A percentile compares a stretch with the other conserved stretches of the same genome.
Evolutionary conservation across 2,329 filamentous ascomycete genomes (phyloP).

Genomic region (Fusarium sp.): DNA sequence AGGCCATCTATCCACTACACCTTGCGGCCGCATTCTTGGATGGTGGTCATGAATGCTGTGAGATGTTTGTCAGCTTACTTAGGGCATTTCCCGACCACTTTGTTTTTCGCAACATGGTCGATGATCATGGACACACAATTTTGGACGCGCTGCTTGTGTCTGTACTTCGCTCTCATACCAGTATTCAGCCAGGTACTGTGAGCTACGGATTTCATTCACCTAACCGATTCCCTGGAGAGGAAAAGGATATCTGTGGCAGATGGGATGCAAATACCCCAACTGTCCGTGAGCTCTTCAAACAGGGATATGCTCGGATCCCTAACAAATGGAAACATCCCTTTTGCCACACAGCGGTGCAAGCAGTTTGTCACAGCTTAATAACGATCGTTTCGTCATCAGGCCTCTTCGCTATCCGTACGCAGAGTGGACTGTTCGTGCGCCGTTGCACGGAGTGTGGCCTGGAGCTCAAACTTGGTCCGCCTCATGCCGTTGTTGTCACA

Average conservation of each 20-base stretch:
- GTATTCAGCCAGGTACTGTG: not conserved
- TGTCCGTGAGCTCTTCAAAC: not conserved
- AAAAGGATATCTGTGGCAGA: conserved; percentile 25
- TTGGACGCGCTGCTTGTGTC: not conserved
- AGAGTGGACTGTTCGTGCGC: conserved; percentile 11
- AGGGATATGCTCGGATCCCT: conserved; percentile 12
- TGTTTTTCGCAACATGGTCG: too few relatives aligned
- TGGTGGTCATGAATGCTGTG: not conserved
- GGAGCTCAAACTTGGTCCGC: conserved; percentile 10
- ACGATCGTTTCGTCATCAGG: not conserved
- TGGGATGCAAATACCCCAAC: not conserved
- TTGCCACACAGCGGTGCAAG: conserved; percentile 17
- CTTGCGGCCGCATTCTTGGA: conserved; percentile 18
- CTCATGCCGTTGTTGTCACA: conserved; percentile 5
- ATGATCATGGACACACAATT: conserved; percentile 13
- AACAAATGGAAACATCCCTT: conserved; percentile 21
- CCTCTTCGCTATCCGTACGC: too few relatives aligned
- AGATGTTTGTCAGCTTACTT: too few relatives aligned
- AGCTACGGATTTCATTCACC: not conserved
- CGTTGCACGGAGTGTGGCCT: conserved; percentile 16
- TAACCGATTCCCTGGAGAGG: conserved; percentile 14
- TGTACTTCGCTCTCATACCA: conserved; percentile 14
- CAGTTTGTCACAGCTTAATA: conserved; percentile 6
- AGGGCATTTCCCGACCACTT: too few relatives aligned
- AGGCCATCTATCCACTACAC: not conserved